Percentiles rank a stretch among this genome's conserved stretches.
phyloP scores from a whole-genome alignment of 2,329 filamentous ascomycete species.

The Colletotrichum truncatum region DNA sequence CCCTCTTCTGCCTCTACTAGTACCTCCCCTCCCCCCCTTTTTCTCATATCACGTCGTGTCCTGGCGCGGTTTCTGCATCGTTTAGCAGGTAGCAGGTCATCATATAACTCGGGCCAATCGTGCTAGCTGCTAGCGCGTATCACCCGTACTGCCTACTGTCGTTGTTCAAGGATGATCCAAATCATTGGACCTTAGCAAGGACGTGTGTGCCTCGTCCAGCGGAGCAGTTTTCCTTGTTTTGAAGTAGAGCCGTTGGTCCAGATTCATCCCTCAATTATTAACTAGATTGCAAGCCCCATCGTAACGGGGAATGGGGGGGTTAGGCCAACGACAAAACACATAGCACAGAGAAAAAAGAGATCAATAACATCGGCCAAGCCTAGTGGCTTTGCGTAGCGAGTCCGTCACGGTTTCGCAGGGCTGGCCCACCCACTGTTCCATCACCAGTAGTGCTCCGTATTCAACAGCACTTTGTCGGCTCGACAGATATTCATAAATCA shows the following conservation, averaged over 20 bases:
- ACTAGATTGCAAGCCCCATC: conserved; percentile 1
- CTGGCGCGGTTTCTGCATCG: neutral
- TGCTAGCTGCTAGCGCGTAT: neutral
- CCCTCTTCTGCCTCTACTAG: neutral
- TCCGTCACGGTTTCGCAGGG: neutral
- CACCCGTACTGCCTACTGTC: neutral
- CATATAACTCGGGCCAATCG: neutral
- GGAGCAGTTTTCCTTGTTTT: neutral
- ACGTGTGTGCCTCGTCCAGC: neutral
- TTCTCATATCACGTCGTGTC: neutral
- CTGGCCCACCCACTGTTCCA: neutral
- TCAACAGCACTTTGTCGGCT: neutral
- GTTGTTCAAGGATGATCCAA: conserved; percentile 9
- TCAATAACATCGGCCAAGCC: neutral
- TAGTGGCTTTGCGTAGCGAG: neutral
- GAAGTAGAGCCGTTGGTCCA: neutral
- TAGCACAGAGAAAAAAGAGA: too few species aligned
- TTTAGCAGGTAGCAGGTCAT: neutral
- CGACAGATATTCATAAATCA: neutral
- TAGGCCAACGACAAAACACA: neutral
- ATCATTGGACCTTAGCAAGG: neutral
- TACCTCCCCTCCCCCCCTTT: neutral
- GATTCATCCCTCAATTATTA: neutral
- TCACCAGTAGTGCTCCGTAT: too few species aligned
- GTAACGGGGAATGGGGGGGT: neutral